These are phyloP conservation scores for Gymnopus androsaceus DNA, from an alignment of 1,284 basidiomycete genomes.

Conservation along the genomic window DNA sequence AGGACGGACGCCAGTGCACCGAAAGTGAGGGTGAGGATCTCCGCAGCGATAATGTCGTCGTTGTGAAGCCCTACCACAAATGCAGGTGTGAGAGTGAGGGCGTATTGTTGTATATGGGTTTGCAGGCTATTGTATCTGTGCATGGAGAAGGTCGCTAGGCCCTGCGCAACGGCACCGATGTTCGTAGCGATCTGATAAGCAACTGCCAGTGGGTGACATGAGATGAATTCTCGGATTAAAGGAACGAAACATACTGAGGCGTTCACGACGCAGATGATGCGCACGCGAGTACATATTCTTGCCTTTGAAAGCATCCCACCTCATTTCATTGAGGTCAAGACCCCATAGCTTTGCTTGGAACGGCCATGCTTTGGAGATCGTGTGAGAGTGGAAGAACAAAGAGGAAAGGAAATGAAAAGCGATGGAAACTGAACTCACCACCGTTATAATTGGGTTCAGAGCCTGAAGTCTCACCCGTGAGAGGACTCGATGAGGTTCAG, in stretches of 20 bases:
- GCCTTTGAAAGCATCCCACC: constrained; percentile 31
- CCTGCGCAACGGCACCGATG: constrained; percentile 32
- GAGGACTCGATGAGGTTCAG: too few species aligned
- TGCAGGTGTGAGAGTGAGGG: constrained; percentile 16
- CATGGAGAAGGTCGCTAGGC: constrained; percentile 33
- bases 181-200: constrained; percentile 30
- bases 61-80: constrained; percentile 23
- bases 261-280: constrained; percentile 29
- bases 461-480: too few species aligned
- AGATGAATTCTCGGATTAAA: background rate
- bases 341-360: constrained; percentile 7
- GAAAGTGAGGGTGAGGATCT: constrained; percentile 31
- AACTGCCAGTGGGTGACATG: constrained; percentile 5
- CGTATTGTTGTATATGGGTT: constrained; percentile 21
- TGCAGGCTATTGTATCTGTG: constrained; percentile 32
- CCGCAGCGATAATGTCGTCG: constrained; percentile 29
- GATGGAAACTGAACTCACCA: too few species aligned
- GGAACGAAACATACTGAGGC: constrained; percentile 27
- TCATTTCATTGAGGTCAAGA: constrained; percentile 21
- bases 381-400: too few species aligned
- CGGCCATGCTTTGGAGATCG: background rate
- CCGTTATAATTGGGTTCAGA: too few species aligned
- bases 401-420: too few species aligned
- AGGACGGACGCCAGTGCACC: constrained; percentile 33
- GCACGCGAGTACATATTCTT: constrained; percentile 31